These are phyloP conservation scores for Symbiodinium pilosum DNA, from an alignment of 73 alveolate species.

Conservation along the genomic window DNA sequence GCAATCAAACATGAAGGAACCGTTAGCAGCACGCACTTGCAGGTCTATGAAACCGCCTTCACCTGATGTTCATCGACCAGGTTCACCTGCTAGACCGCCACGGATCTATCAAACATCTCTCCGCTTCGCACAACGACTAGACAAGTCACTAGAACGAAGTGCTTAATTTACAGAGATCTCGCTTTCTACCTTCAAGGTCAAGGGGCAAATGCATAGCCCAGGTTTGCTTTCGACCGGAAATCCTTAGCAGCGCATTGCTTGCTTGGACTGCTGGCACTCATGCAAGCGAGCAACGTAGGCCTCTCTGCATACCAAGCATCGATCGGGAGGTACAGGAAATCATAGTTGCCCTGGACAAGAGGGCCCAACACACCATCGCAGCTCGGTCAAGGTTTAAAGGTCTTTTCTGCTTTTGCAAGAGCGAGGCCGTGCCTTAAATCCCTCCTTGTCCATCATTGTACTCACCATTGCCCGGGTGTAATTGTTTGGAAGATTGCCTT, in stretches of 20 bases:
- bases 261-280: too few relatives aligned
- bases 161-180: too few relatives aligned
- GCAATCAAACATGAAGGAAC: neutral
- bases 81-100: neutral
- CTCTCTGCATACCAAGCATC: neutral
- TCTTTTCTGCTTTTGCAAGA: too few relatives aligned
- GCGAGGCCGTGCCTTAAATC: conserved; percentile 81
- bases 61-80: neutral
- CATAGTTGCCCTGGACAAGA: conserved; percentile 49
- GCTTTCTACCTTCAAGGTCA: neutral
- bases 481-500: conserved; percentile 91
- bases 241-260: neutral
- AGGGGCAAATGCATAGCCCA: conserved; percentile 90
- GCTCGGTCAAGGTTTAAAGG: too few relatives aligned
- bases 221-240: conserved; percentile 93
- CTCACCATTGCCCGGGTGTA: conserved; percentile 81
- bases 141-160: too few relatives aligned
- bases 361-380: too few relatives aligned
- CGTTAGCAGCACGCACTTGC: too few relatives aligned
- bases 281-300: neutral
- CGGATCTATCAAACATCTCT: too few relatives aligned
- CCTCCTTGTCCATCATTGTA: conserved; percentile 92
- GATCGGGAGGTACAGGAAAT: conserved; percentile 85
- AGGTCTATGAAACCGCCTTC: neutral
- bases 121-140: too few relatives aligned